These are phyloP conservation scores for Camelina sativa DNA, from an alignment of 345 rosid genomes.

Conservation along the genomic window DNA sequence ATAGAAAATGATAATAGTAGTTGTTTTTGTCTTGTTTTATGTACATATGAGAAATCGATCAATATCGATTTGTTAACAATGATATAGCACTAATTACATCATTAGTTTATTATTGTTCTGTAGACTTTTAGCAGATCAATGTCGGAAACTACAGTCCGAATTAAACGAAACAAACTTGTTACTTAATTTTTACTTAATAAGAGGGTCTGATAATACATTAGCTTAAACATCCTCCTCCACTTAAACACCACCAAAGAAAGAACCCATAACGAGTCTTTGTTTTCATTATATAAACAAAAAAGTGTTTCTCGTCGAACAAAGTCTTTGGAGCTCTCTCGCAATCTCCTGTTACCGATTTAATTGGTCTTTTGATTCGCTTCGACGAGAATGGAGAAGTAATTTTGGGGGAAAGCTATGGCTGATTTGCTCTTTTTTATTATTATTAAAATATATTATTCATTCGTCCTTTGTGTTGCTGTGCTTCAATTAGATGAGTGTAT, in stretches of 20 bases:
- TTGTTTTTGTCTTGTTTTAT: background rate
- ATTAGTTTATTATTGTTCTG: too few species aligned
- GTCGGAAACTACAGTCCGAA: too few species aligned
- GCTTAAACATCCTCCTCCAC: too few species aligned
- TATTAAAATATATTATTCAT: background rate
- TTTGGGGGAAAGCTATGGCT: background rate
- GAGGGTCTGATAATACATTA: too few species aligned
- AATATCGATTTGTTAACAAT: background rate
- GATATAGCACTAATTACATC: too few species aligned
- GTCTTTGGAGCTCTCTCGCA: slow-evolving; percentile 32
- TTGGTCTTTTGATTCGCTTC: slow-evolving; percentile 51
- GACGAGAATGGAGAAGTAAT: slow-evolving; percentile 60
- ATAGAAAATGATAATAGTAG: background rate
- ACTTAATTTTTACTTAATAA: too few species aligned
- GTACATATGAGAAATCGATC: background rate
- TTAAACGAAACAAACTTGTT: too few species aligned
- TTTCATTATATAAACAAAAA: too few species aligned
- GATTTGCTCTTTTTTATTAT: slow-evolving; percentile 8
- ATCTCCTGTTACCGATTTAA: slow-evolving; percentile 33
- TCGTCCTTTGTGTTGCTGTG: background rate
- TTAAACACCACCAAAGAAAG: too few species aligned
- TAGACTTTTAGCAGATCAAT: too few species aligned
- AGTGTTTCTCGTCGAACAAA: too few species aligned
- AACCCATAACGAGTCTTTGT: too few species aligned
- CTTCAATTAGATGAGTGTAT: background rate